Evolutionary conservation across 2,329 filamentous ascomycete genomes (phyloP), one percentile per base, ranked within the genome.

Genomic region (Diaporthe citri): DNA sequence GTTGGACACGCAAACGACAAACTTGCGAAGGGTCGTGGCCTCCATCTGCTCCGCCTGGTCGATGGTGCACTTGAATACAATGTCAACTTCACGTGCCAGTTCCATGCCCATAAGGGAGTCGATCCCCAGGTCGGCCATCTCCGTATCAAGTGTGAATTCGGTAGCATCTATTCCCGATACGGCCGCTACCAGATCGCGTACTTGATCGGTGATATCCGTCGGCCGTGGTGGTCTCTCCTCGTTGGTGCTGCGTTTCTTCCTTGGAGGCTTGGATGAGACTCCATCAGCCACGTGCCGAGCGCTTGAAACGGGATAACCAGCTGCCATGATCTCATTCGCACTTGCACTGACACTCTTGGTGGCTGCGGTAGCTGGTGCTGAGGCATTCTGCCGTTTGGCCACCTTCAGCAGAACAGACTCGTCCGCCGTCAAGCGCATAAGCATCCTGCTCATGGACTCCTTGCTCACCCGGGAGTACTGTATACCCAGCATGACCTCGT

Each of bases 71-170:
- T 83, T 80, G 74, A 88, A 87, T 0, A 75, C 76, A 1, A 72
- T 73, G 67, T 87, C 83, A 3, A 87, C 76, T 70, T 88, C 87
- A 2, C 81, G 81, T 0, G 79, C 82, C 56, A 88, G 76, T 76
- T 89, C 87, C 84, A 87, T 88, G 0, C 82, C 85, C 84, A 88
- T 86, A 0, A 89, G 80, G 0, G 87, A 89, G 78, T 89, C 87
- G 39, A 89, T 87, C 0, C 87, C 87, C 3, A 88, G 71, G 59
- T 87, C 85, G 8, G 81, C 82, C 31, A 88, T 80, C 17, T 81
- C 75, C 0, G 51, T 0, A 10, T 74, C 62, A 1, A 67, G 62
- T 0, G 0, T 8, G 8, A 74, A 51, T 0, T 74, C 52, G 0
- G 39, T 3, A 4, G 2, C 52, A 0, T 74, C 72, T 0, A 74